A percentile compares a stretch with the other conserved stretches of the same genome.
Conservation (phyloP, 169 alveolate genomes). For the Cryptosporidium sp. region DNA sequence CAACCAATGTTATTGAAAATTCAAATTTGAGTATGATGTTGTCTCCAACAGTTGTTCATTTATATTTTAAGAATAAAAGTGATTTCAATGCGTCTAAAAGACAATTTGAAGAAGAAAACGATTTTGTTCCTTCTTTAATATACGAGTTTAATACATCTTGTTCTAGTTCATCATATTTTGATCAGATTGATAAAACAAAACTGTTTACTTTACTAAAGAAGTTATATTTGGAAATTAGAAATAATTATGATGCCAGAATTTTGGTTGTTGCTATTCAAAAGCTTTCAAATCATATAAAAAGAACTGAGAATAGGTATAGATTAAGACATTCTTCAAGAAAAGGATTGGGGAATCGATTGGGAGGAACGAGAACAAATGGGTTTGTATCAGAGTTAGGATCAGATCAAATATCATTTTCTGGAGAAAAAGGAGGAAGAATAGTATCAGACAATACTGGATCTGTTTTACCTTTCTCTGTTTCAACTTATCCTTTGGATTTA, state of each 20-base stretch:
- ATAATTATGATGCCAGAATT: conserved; percentile 40
- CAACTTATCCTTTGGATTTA: background rate
- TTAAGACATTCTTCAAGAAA: background rate
- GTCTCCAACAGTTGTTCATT: conserved; percentile 21
- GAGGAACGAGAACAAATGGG: background rate
- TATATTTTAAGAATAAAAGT: conserved; percentile 1
- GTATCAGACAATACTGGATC: background rate
- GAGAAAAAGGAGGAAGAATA: background rate
- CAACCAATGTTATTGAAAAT: background rate
- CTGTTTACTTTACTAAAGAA: background rate
- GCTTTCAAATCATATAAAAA: conserved; percentile 10
- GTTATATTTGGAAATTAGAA: conserved; percentile 30
- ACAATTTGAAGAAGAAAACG: background rate
- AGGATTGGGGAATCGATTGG: background rate
- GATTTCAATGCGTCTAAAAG: background rate
- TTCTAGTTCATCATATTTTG: background rate
- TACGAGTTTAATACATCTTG: background rate
- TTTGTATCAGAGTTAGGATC: background rate
- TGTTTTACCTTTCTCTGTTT: background rate
- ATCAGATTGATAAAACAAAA: background rate
- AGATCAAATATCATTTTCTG: background rate
- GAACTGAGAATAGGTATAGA: background rate
- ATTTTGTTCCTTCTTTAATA: background rate
- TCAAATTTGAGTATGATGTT: conserved; percentile 10
- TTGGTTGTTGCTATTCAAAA: conserved; percentile 30